Percentiles rank a stretch among this genome's conserved stretches.
Conservation (phyloP, 805 yeast genomes). For the Ogataea chonburiensis region DNA sequence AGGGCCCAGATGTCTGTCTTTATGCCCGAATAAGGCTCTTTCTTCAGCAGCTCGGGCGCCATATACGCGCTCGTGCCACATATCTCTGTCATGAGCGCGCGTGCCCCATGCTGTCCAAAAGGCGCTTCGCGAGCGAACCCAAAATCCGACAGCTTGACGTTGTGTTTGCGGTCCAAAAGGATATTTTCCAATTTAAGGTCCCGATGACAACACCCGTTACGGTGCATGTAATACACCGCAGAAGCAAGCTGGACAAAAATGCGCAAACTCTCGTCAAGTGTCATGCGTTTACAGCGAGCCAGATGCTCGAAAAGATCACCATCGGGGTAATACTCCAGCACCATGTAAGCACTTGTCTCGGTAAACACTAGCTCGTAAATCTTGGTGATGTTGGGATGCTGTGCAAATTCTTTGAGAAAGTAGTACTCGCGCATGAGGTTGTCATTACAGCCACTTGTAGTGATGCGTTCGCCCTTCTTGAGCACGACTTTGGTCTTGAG, state of each 20-base stretch:
- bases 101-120: conserved; percentile 25
- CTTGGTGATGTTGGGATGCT: conserved; percentile 79
- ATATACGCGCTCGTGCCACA: conserved; percentile 95
- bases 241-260: conserved; percentile 66
- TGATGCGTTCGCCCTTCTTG: conserved; percentile 57
- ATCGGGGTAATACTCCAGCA: conserved; percentile 84
- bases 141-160: conserved; percentile 83
- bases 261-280: conserved; percentile 47
- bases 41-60: conserved; percentile 87
- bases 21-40: conserved; percentile 72
- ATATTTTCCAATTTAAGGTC: conserved; percentile 84
- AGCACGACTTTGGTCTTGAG: conserved; percentile 78
- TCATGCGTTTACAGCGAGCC: conserved; percentile 49
- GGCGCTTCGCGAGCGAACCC: conserved; percentile 85
- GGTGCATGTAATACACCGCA: conserved; percentile 72
- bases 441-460: conserved; percentile 60
- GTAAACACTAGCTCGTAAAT: conserved; percentile 84
- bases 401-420: conserved; percentile 73
- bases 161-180: conserved; percentile 51
- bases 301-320: conserved; percentile 72
- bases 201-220: conserved; percentile 75
- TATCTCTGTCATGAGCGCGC: conserved; percentile 62
- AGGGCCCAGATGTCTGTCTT: conserved; percentile 89
- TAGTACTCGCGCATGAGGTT: conserved; percentile 88
- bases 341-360: conserved; percentile 81